phyloP scores from a whole-genome alignment of 2,329 filamentous ascomycete species.

The Cladosporium sp. region DNA sequence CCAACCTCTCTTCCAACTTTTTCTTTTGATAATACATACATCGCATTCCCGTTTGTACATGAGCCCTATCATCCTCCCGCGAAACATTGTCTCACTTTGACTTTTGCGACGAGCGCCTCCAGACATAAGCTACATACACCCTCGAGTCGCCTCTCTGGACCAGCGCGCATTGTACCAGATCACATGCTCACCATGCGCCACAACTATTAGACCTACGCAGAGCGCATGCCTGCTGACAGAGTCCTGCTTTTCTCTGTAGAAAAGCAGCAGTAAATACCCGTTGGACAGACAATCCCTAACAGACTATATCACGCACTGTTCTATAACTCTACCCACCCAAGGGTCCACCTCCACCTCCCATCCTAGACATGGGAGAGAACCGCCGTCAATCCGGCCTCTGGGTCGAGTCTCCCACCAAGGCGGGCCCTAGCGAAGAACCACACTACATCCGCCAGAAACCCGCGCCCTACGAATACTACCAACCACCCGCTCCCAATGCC shows the following conservation, averaged over 20 bases:
- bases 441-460: conserved; percentile 11
- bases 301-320: conserved; percentile 3
- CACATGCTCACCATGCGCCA: conserved; percentile 6
- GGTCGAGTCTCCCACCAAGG: conserved; percentile 27
- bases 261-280: neutral
- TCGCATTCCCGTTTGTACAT: conserved; percentile 1
- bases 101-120: neutral
- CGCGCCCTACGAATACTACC: conserved; percentile 37
- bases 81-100: conserved; percentile 11
- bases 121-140: neutral
- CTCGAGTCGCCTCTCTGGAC: neutral
- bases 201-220: neutral
- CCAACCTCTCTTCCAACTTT: neutral
- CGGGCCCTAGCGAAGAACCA: neutral
- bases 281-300: neutral
- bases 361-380: conserved; percentile 25
- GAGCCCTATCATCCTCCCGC: neutral
- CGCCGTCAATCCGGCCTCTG: conserved; percentile 37
- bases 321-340: neutral
- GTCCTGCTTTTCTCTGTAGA: neutral
- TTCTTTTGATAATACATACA: no score
- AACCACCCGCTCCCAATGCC: conserved; percentile 28
- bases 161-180: neutral
- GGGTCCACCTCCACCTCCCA: conserved; percentile 3
- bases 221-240: neutral